Percentiles rank a stretch among this genome's conserved stretches.
These are phyloP conservation scores for Marsdenia floribunda DNA, from an alignment of 257 asterid genomes.

Conservation along the genomic window DNA sequence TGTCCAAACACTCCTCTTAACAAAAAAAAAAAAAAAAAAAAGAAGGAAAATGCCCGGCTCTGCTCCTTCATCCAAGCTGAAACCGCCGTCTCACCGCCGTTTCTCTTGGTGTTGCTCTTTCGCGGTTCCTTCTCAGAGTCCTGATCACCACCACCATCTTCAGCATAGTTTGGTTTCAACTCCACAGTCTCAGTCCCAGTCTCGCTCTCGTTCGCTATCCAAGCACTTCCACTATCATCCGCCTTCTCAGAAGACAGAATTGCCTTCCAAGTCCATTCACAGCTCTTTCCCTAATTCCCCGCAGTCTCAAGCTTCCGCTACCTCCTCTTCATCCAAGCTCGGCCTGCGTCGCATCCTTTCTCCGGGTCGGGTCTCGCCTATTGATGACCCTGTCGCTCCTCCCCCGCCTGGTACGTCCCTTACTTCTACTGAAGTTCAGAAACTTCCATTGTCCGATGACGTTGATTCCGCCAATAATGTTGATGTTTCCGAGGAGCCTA, in stretches of 20 bases:
- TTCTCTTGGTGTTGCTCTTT: conserved; percentile 91
- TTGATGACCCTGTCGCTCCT: conserved; percentile 32
- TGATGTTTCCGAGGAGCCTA: conserved; percentile 21
- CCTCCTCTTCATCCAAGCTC: conserved; percentile 27
- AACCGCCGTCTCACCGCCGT: conserved; percentile 39
- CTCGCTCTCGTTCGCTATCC: conserved; percentile 7
- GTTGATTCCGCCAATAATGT: conserved; percentile 9
- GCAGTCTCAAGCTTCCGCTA: conserved; percentile 36
- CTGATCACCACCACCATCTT: conserved; percentile 36
- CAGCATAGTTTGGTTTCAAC: background rate
- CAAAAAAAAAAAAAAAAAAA: conserved; percentile 4
- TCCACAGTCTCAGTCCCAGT: background rate
- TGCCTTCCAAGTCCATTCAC: conserved; percentile 29
- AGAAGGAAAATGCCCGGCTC: conserved; percentile 43
- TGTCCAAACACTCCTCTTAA: background rate
- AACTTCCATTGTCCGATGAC: conserved; percentile 33
- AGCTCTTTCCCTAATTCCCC: conserved; percentile 52
- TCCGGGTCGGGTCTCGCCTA: conserved; percentile 97
- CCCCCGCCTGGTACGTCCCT: conserved; percentile 9
- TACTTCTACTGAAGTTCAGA: conserved; percentile 23
- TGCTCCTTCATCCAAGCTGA: conserved; percentile 19
- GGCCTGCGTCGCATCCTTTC: conserved; percentile 80
- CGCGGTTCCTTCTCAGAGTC: conserved; percentile 69
- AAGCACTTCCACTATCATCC: conserved; percentile 21
- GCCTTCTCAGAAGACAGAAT: conserved; percentile 36